These are phyloP conservation scores for Fusarium globosum DNA, from an alignment of 2,329 filamentous ascomycete genomes.

Conservation along the genomic window DNA sequence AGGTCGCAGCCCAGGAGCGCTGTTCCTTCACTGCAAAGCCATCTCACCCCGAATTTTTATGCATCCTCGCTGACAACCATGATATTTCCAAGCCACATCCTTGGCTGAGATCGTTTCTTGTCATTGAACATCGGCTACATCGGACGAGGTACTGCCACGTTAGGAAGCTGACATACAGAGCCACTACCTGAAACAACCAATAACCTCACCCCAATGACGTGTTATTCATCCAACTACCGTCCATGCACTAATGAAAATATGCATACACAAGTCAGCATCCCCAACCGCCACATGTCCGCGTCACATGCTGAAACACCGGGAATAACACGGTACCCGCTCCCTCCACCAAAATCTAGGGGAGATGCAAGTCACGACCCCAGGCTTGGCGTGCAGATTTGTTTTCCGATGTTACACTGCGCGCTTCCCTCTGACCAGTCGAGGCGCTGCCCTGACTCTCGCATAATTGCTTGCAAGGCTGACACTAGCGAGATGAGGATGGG, in stretches of 20 bases:
- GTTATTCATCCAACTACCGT: background rate
- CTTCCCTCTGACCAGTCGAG: background rate
- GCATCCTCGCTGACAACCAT: background rate
- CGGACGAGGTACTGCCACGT: background rate
- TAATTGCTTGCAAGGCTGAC: constrained; percentile 6
- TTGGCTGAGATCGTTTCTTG: background rate
- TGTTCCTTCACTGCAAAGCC: background rate
- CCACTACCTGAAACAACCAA: background rate
- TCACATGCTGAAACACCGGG: constrained; percentile 3
- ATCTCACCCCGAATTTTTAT: background rate
- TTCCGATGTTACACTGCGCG: background rate
- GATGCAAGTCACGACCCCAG: background rate
- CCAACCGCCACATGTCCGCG: constrained; percentile 4
- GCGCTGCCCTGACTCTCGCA: constrained; percentile 4
- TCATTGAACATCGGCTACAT: background rate
- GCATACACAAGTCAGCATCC: background rate
- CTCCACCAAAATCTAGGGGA: background rate
- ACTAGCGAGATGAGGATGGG: background rate
- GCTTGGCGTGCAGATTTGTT: background rate
- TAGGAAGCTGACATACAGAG: background rate
- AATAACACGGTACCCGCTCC: background rate
- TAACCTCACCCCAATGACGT: background rate
- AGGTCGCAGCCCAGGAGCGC: background rate
- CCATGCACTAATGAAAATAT: background rate
- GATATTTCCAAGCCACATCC: background rate